These are phyloP conservation scores for Trichosporon sp. DNA, from an alignment of 1,284 basidiomycete species.

Conservation along the genomic window DNA sequence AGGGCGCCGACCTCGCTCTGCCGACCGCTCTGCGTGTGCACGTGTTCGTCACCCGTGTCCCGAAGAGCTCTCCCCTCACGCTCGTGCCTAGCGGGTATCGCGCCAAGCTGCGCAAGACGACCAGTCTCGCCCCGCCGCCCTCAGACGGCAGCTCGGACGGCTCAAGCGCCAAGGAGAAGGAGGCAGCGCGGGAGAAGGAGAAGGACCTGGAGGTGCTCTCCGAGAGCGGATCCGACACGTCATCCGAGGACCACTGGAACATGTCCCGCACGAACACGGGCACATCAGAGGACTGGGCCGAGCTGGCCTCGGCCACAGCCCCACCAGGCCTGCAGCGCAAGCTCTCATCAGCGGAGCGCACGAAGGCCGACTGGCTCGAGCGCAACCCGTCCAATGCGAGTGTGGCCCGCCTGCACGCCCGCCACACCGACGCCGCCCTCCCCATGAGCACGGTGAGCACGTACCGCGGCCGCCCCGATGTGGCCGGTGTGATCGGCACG, in stretches of 20 bases:
- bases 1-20: constrained; percentile 19
- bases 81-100: constrained; percentile 16
- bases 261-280: neutral
- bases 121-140: neutral
- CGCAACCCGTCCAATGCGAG: constrained; percentile 20
- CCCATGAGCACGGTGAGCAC: constrained; percentile 25
- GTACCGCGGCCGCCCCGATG: constrained; percentile 30
- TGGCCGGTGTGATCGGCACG: constrained; percentile 20
- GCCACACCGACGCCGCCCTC: constrained; percentile 6
- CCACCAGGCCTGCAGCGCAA: neutral
- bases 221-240: neutral
- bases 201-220: constrained; percentile 2
- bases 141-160: neutral
- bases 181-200: neutral
- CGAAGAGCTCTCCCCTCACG: constrained; percentile 31
- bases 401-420: constrained; percentile 6
- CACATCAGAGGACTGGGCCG: neutral
- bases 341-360: constrained; percentile 20
- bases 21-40: constrained; percentile 38
- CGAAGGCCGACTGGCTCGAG: constrained; percentile 27
- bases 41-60: constrained; percentile 40
- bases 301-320: neutral
- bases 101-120: neutral
- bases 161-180: neutral
- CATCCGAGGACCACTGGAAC: constrained; percentile 3